Base-by-base conservation (phyloP, 208 protist genomes). In the Crithidia acanthocephali region DNA sequence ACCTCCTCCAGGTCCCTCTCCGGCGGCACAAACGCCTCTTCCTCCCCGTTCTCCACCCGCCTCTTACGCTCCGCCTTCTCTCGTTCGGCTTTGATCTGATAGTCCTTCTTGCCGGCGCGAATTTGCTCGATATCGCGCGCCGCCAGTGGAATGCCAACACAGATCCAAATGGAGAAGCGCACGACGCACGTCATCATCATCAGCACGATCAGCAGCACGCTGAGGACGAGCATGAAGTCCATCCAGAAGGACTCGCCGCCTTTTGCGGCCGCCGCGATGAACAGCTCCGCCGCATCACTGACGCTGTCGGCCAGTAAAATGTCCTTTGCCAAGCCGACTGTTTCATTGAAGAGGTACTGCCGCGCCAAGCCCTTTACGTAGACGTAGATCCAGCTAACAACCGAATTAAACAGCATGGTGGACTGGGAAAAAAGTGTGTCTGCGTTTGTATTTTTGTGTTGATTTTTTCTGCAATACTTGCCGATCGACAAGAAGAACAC, bases 121-220 rank as follows among this genome's bases (percentile, higher is more conserved):
- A 79, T 81, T 48, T 81, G 51, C 59, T 88, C 58, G 5, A 76
- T 45, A 16, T 74, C 76, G 0, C 33, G 27, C 35, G 73, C 66
- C 20, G 64, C 71, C 25, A 68, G 52, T 11, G 76, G 74, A 27
- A 85, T 67, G 37, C 60, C 70, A 33, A 81, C 56, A 60, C 76
- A 77, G n/a, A 83, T 35, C 79, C 79, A 83, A 51, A 75, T 83
- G 20, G 56, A 74, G 48, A 77, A 85, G 28, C 79, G 79, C 35
- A 69, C 66, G 23, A 75, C 27, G 68, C 73, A 88, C 45, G 74
- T 83, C 56, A 25, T n/a, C 7, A 85, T 4, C n/a, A 81, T 40
- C 3, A 85, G 28, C 15, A 74, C 61, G 8, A 83, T 73, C 37
- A 83, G 35, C 1, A 80, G 13, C 23, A 74, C 55, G 16, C 56